Evolutionary conservation across 2,329 filamentous ascomycete genomes (phyloP), one percentile per base, ranked within the genome.

Genomic region (Cladophialophora bantiana): DNA sequence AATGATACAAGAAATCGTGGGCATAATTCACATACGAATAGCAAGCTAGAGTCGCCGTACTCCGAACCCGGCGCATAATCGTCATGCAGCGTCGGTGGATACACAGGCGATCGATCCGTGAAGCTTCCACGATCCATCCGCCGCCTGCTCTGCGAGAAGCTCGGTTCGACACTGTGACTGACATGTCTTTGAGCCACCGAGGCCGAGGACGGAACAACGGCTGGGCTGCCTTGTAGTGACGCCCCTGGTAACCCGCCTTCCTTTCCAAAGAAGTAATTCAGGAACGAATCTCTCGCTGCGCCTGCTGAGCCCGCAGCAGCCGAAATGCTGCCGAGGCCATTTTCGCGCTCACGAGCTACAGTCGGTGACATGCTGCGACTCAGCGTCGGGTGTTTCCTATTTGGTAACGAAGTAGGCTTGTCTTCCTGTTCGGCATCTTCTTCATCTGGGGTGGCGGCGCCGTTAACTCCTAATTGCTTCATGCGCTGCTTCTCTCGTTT

Each of bases 221-320:
- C 77, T 69, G 78, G 78, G 66, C 78, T 80, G 67, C 82, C 75
- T 6, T 48, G 59, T 52, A 61, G 38, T 6, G 59, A 7, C n/a
- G 32, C 7, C n/a, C 59, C 59, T 65, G 83, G 81, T 36, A 83
- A 79, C 45, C 86, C 84, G 55, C 92, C 92, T 68, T 99, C 95
- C 77, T 99, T 98, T 74, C 95, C 94, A 75, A 99, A 99, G 81
- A 99, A 99, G 80, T 99, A 99, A 80, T 94, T 98, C 69, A 99
- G 80, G 83, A 99, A 99, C 0, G 93, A 96, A 80, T 99, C 95
- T 69, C 90, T 88, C 48, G 92, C 88, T 67, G 83, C 86, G 64
- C 89, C 89, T 58, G 78, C 3, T 82, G 77, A 4, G 82, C 48
- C 82, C 70, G 88, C 86, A 32, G 87, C 87, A 69, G 93, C 80